These are phyloP conservation scores for Mycena latifolia DNA, from an alignment of 768 basidiomycete species.

Conservation along the genomic window DNA sequence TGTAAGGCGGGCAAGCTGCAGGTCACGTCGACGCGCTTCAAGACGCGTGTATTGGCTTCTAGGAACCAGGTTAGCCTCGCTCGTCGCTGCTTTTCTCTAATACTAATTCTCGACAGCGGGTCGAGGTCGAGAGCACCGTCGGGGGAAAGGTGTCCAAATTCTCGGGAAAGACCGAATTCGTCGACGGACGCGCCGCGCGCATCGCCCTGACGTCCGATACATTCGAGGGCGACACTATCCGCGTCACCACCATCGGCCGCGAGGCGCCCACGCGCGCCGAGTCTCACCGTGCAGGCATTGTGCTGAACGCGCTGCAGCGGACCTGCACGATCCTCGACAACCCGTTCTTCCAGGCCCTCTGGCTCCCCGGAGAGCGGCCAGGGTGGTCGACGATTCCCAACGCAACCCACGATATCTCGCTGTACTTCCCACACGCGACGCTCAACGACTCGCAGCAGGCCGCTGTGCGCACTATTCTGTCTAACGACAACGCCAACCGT, in stretches of 20 bases:
- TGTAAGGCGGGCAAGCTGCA: slow-evolving; percentile 49
- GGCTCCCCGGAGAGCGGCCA: slow-evolving; percentile 41
- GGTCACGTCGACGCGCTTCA: slow-evolving; percentile 55
- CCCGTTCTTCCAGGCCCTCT: slow-evolving; percentile 53
- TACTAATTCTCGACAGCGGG: neutral
- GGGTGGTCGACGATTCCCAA: slow-evolving; percentile 50
- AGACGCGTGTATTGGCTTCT: slow-evolving; percentile 52
- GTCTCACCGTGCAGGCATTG: slow-evolving; percentile 38
- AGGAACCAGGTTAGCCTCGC: slow-evolving; percentile 42
- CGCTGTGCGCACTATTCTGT: slow-evolving; percentile 52
- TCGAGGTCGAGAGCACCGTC: slow-evolving; percentile 30
- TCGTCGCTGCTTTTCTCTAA: neutral
- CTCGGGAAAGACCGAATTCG: slow-evolving; percentile 29
- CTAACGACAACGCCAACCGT: slow-evolving; percentile 54
- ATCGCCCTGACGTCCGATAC: slow-evolving; percentile 42
- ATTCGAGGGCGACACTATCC: slow-evolving; percentile 44
- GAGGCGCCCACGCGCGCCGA: slow-evolving; percentile 64
- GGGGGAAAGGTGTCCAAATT: slow-evolving; percentile 20
- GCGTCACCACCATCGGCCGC: slow-evolving; percentile 58
- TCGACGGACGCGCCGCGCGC: slow-evolving; percentile 54
- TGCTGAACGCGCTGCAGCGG: slow-evolving; percentile 45
- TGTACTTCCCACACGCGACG: slow-evolving; percentile 40
- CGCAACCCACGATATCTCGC: slow-evolving; percentile 51
- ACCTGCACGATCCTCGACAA: slow-evolving; percentile 41
- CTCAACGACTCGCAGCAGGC: slow-evolving; percentile 52